Conservation (phyloP, 805 yeast genomes). For the Saccharomyces eubayanus region DNA sequence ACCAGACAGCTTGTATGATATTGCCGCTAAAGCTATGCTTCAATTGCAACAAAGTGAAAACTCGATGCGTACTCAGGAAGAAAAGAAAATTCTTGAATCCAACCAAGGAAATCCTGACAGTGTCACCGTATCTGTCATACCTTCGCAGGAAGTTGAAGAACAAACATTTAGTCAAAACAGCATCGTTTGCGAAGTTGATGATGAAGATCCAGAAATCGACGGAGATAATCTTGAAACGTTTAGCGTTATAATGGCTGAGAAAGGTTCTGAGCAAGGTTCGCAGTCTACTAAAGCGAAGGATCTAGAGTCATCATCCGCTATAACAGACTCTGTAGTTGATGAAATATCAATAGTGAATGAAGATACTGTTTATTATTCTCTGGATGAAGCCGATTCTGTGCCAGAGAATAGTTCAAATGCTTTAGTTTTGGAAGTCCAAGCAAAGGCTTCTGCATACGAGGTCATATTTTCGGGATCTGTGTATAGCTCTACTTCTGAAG, state of each 20-base stretch:
- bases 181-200: not conserved
- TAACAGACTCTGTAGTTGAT: not conserved
- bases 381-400: constrained; percentile 4
- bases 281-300: not conserved
- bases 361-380: constrained; percentile 12
- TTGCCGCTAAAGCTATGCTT: not conserved
- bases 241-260: not conserved
- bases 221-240: not conserved
- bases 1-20: not conserved
- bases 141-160: not conserved
- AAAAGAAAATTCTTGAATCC: not conserved
- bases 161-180: not conserved
- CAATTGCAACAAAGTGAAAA: not conserved
- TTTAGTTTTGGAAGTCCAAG: not conserved
- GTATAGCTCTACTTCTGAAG: constrained; percentile 17
- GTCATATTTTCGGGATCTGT: constrained; percentile 16
- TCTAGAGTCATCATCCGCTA: not conserved
- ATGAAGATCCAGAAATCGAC: not conserved
- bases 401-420: too few species aligned
- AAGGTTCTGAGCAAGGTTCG: not conserved
- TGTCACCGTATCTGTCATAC: not conserved
- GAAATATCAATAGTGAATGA: constrained; percentile 3
- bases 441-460: constrained; percentile 7
- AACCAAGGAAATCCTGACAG: not conserved
- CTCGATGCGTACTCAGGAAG: not conserved